Evolutionary conservation across 2,329 filamentous ascomycete species (phyloP), one percentile per base, ranked within the genome.

Genomic region (Aspergillus quadricinctus): DNA sequence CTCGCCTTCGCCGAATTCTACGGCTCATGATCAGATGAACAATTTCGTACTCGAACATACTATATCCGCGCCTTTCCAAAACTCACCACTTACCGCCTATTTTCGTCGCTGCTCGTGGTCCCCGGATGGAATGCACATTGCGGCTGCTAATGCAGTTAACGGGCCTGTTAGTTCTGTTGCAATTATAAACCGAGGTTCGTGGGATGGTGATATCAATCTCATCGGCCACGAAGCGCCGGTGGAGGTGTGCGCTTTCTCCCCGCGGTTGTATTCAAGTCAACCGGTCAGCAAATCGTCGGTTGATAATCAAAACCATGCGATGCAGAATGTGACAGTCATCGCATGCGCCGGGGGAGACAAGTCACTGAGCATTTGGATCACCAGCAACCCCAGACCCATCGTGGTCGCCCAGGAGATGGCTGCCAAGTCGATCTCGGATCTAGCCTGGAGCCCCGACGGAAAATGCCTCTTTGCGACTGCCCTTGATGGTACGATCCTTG

Each of bases 101-200:
- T 99, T 99, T 71, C 85, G 94, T 58, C 82, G 94, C 61, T 97
- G 92, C 72, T 97, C 93, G 1, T 99, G 94, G 94, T 97, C 92
- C 2, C 95, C 94, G 0, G 94, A 99, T 72, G 94, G 94, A 7
- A 92, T 93, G 67, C 93, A 97, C 66, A 97, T 99, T 59, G 94
- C 94, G 3, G 94, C 94, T 3, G 91, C 94, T 6, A 99, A 99
- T 72, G 92, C 94, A 0, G 92, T 96, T 21, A 99, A 99, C 69
- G 94, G 94, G 0, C 95, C 94, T 1, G 94, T 99, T 25, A 97
- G 91, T 76, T 96, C 93, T 0, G 93, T 97, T 31, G 93, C 94
- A 4, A 97, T 99, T 57, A 91, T 99, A 55, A 92, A 94, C 69
- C 88, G 94, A 64, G 88, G 90, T 19, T 84, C 85, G 40, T 99